phyloP scores from a whole-genome alignment of 1,284 basidiomycete genomes.

The Puccinia triticina region DNA sequence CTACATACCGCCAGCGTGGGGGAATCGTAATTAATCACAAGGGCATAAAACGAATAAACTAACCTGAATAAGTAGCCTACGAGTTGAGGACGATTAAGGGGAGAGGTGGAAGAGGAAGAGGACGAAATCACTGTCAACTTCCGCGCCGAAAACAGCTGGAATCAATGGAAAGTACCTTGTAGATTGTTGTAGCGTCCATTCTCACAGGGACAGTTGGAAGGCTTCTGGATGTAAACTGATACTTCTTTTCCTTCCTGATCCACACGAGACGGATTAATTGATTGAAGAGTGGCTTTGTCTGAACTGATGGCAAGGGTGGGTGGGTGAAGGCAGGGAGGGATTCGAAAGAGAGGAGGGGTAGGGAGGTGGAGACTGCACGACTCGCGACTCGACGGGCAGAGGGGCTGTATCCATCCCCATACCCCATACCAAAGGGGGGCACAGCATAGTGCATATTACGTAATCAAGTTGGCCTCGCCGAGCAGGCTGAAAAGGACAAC shows the following conservation, averaged over 20 bases:
- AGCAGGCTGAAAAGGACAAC: not conserved
- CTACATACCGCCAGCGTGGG: not conserved
- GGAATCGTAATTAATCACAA: not conserved
- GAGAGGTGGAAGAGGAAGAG: not conserved
- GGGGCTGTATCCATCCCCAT: constrained; percentile 1
- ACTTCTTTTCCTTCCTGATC: not conserved
- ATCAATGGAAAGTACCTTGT: constrained; percentile 9
- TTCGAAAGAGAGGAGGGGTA: not conserved
- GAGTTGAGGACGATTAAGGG: not conserved
- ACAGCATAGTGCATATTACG: not conserved
- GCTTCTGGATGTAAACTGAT: not conserved
- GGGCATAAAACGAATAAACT: not conserved
- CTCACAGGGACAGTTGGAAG: not conserved
- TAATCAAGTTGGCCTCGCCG: not conserved
- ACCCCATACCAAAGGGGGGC: not conserved
- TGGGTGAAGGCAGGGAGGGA: not conserved
- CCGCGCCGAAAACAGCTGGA: not conserved
- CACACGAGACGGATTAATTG: not conserved
- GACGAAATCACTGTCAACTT: not conserved
- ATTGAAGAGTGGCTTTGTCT: not conserved
- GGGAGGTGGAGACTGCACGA: not conserved
- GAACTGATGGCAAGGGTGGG: not conserved
- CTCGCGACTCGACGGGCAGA: constrained; percentile 29
- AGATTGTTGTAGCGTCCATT: constrained; percentile 32
- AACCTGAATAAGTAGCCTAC: constrained; percentile 38